Percentiles rank a stretch among this genome's conserved stretches.
phyloP scores from a whole-genome alignment of 495 filamentous ascomycete species.

The Neurospora sp. region DNA sequence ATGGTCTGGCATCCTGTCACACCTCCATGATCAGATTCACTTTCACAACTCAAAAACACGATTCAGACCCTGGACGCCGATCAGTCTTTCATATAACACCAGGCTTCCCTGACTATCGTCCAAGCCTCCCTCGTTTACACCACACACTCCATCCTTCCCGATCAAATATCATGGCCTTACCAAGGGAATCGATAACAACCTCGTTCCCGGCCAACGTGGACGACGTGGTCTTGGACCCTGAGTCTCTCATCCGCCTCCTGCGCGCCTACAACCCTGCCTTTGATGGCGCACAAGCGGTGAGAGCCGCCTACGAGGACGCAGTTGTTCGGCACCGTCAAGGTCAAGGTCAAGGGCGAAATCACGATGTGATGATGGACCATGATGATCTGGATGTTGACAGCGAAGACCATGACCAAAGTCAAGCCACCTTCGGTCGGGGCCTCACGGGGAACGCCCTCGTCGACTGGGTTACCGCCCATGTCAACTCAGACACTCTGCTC shows the following conservation, averaged over 20 bases:
- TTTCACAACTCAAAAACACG: neutral
- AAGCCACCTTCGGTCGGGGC: conserved; percentile 7
- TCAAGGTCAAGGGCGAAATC: neutral
- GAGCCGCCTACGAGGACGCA: conserved; percentile 7
- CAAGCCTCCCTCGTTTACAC: neutral
- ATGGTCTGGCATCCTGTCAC: neutral
- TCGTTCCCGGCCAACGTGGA: neutral
- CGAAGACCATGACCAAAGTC: conserved; percentile 11
- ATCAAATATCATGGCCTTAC: neutral
- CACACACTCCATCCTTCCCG: neutral
- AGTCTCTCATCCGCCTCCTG: conserved; percentile 16
- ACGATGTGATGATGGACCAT: neutral
- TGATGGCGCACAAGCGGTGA: conserved; percentile 20
- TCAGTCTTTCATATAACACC: neutral
- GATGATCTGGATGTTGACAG: neutral
- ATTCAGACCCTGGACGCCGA: neutral
- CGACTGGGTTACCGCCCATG: conserved; percentile 31
- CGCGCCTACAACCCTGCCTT: conserved; percentile 20
- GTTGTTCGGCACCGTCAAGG: neutral
- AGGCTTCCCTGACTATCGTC: neutral
- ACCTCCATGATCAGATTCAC: neutral
- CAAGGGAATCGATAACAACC: neutral
- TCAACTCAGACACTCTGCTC: conserved; percentile 34
- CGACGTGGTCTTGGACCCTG: conserved; percentile 12
- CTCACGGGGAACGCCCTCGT: conserved; percentile 17